A percentile compares a stretch with the other conserved stretches of the same genome.
Conservation (phyloP, 139 green algal species). For the Picochlorum sp. region DNA sequence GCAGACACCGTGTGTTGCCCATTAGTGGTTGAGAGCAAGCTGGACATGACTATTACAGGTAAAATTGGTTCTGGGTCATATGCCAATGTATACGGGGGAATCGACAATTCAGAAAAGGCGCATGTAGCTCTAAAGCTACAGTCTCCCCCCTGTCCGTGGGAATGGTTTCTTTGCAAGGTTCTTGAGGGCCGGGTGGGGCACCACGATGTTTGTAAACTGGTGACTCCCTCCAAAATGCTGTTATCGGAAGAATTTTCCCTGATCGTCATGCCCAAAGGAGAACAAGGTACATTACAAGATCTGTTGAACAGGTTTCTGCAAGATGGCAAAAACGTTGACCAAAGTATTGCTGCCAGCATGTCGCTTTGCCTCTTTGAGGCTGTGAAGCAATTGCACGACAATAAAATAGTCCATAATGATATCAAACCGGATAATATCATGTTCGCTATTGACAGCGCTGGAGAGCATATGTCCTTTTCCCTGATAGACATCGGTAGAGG, state of each 20-base stretch:
- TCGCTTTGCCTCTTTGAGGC: neutral
- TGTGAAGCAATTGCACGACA: conserved; percentile 7
- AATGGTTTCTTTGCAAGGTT: conserved; percentile 40
- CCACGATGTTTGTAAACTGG: conserved; percentile 2
- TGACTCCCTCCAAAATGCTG: conserved; percentile 18
- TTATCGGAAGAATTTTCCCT: conserved; percentile 15
- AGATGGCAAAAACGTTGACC: conserved; percentile 5
- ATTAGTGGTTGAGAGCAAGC: neutral
- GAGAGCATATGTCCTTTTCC: conserved; percentile 13
- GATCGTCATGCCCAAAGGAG: conserved; percentile 27
- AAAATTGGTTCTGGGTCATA: conserved; percentile 30
- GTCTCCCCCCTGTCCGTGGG: conserved; percentile 31
- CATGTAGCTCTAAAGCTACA: conserved; percentile 31
- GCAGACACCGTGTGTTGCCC: conserved; percentile 7
- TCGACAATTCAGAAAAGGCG: neutral
- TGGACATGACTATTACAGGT: neutral
- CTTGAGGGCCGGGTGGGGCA: conserved; percentile 15
- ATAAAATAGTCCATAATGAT: conserved; percentile 31
- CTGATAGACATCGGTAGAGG: conserved; percentile 45
- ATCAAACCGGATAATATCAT: conserved; percentile 47
- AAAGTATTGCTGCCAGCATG: conserved; percentile 9
- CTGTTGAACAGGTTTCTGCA: conserved; percentile 31
- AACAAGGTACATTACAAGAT: conserved; percentile 35
- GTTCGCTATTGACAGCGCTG: conserved; percentile 17
- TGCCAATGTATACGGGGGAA: conserved; percentile 24